Evolutionary conservation across 23 red algal species (phyloP).

Genomic region (Gracilaria gracilis): DNA sequence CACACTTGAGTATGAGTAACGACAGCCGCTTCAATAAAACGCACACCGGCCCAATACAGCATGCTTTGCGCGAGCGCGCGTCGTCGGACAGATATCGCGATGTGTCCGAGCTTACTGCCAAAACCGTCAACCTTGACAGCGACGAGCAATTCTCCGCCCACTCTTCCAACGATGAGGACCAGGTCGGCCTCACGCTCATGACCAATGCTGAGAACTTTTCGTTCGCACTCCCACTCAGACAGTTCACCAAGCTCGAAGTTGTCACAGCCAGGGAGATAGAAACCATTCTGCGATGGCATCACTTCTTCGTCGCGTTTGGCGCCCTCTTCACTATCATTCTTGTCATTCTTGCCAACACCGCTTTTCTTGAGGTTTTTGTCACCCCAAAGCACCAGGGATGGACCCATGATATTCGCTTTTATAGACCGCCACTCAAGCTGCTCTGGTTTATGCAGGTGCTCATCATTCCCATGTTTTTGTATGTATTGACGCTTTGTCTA

Average conservation of each 20-base stretch:
- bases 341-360: constrained; percentile 70
- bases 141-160: constrained; percentile 62
- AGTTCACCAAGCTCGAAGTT: constrained; percentile 83
- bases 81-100: constrained; percentile 20
- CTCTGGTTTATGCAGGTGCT: constrained; percentile 73
- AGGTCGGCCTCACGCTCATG: constrained; percentile 33
- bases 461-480: constrained; percentile 59
- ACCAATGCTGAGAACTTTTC: constrained; percentile 65
- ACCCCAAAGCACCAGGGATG: constrained; percentile 68
- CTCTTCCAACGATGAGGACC: constrained; percentile 48
- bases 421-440: constrained; percentile 39
- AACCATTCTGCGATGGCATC: constrained; percentile 70
- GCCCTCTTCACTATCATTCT: constrained; percentile 64
- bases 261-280: constrained; percentile 81
- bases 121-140: constrained; percentile 6
- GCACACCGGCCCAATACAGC: neutral
- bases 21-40: neutral
- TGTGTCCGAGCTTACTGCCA: neutral
- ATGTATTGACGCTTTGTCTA: constrained; percentile 51
- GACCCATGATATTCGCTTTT: constrained; percentile 58
- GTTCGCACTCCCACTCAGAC: constrained; percentile 53
- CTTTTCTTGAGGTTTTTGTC: constrained; percentile 47
- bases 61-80: neutral
- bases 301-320: constrained; percentile 63
- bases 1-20: neutral